A percentile compares a stretch with the other conserved stretches of the same genome.
phyloP scores from a whole-genome alignment of 768 basidiomycete genomes.

The Brasilioporus rufonigricans region DNA sequence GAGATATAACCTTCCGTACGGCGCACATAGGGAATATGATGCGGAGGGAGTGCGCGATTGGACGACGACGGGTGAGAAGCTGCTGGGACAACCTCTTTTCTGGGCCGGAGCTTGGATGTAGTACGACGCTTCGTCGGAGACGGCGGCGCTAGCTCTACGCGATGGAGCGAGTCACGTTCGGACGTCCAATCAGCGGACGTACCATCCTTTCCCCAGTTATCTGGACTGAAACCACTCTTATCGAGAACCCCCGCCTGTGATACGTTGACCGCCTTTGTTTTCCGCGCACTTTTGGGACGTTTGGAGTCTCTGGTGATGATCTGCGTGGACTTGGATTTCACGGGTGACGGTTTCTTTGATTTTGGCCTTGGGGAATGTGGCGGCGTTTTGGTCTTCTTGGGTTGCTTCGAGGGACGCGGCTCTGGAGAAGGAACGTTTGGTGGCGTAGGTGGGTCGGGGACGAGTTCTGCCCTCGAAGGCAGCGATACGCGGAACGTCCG shows the following conservation, averaged over 20 bases:
- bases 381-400: slow-evolving; percentile 1
- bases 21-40: slow-evolving; percentile 25
- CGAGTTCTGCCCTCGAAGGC: neutral
- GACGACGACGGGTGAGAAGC: slow-evolving; percentile 1
- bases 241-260: neutral
- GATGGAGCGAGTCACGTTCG: neutral
- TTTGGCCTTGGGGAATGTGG: neutral
- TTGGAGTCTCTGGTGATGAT: neutral
- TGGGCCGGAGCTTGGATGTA: neutral
- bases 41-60: slow-evolving; percentile 18
- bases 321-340: slow-evolving; percentile 7
- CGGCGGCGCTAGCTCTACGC: slow-evolving; percentile 16
- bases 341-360: neutral
- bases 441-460: neutral
- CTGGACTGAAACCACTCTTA: slow-evolving; percentile 5
- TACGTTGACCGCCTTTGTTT: neutral
- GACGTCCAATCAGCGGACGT: neutral
- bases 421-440: neutral
- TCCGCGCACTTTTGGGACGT: slow-evolving; percentile 1
- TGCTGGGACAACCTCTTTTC: slow-evolving; percentile 2
- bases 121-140: neutral
- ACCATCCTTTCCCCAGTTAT: slow-evolving; percentile 30
- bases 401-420: neutral
- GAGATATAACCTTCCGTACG: slow-evolving; percentile 27
- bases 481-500: slow-evolving; percentile 12